These are phyloP conservation scores for Rhazya stricta DNA, from an alignment of 257 asterid genomes.

Conservation along the genomic window DNA sequence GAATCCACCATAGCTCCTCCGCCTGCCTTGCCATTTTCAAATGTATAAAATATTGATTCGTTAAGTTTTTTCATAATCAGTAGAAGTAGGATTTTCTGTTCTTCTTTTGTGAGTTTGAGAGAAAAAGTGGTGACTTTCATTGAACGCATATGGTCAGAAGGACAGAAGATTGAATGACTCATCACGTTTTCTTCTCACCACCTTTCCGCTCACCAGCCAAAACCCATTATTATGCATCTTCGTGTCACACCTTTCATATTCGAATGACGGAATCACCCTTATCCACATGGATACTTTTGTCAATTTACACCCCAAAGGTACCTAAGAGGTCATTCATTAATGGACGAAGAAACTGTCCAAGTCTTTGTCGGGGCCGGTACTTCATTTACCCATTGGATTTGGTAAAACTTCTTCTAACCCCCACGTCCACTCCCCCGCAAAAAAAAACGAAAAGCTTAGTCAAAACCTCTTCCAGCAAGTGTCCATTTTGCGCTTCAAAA, in stretches of 20 bases:
- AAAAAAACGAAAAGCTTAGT: neutral
- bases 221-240: constrained; percentile 30
- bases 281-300: constrained; percentile 22
- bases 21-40: neutral
- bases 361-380: constrained; percentile 31
- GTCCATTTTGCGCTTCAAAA: too few species aligned
- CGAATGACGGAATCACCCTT: constrained; percentile 27
- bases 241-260: constrained; percentile 20
- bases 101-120: neutral
- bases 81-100: neutral
- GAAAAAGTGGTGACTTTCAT: constrained; percentile 27
- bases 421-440: too few species aligned
- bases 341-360: constrained; percentile 19
- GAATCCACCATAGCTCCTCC: neutral
- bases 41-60: neutral
- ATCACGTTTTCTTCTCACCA: constrained; percentile 35
- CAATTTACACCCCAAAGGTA: neutral
- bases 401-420: neutral
- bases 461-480: constrained; percentile 18
- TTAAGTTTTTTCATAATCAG: neutral
- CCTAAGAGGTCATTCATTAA: neutral
- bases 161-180: constrained; percentile 32
- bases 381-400: constrained; percentile 18
- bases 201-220: constrained; percentile 32
- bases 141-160: constrained; percentile 48